A percentile compares a stretch with the other conserved stretches of the same genome.
Evolutionary conservation across 306 rosid genomes (phyloP).

Genomic region (Glycine soja): DNA sequence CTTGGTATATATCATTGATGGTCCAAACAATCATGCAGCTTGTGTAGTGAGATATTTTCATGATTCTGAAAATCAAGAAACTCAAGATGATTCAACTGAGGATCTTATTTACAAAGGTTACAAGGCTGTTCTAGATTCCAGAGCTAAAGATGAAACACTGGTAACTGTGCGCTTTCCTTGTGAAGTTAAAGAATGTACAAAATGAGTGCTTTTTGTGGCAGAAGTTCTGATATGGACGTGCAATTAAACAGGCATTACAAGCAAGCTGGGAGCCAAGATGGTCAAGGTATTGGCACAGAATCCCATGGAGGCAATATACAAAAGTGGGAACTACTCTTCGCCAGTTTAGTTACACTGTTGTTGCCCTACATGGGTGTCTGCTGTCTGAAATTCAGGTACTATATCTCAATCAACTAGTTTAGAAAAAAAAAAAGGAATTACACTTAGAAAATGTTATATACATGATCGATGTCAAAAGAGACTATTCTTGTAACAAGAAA

Average conservation of each 20-base stretch:
- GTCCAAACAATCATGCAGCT: constrained; percentile 58
- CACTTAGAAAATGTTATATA: neutral
- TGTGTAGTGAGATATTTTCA: constrained; percentile 79
- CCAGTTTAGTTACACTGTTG: constrained; percentile 85
- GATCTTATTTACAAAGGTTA: constrained; percentile 75
- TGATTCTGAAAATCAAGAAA: constrained; percentile 44
- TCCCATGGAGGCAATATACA: constrained; percentile 87
- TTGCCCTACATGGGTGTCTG: constrained; percentile 91
- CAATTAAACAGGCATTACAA: constrained; percentile 72
- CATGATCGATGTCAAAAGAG: no score
- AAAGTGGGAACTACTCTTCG: constrained; percentile 82
- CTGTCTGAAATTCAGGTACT: constrained; percentile 86
- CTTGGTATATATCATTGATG: constrained; percentile 32
- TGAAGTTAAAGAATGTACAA: neutral
- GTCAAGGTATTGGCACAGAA: constrained; percentile 66
- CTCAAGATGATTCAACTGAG: constrained; percentile 50
- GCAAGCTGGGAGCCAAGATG: constrained; percentile 99
- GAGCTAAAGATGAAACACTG: constrained; percentile 82
- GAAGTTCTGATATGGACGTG: constrained; percentile 1
- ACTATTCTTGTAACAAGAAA: no score
- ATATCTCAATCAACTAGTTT: constrained; percentile 19
- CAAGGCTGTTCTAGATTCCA: constrained; percentile 89
- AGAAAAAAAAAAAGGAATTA: neutral
- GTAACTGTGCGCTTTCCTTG: constrained; percentile 48
- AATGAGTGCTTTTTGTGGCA: neutral